Evolutionary conservation across 192 early-diverging fungal species (phyloP), one percentile per base, ranked within the genome.

Genomic region (Coemansia sp.): DNA sequence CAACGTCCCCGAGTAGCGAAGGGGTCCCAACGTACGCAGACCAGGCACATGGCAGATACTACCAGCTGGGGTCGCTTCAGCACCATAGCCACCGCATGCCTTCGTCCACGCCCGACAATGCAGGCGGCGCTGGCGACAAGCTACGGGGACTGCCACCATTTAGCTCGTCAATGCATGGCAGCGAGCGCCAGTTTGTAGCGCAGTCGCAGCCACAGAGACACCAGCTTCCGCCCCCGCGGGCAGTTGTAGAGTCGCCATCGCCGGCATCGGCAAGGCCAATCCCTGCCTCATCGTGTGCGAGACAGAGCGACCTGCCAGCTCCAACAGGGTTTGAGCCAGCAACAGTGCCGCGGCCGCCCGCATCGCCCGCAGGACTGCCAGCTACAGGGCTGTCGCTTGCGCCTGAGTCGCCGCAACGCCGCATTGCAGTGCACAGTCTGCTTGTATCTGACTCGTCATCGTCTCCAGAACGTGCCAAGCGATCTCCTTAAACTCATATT

Each of bases 301-400:
- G 36, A 36, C 39, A 30, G 11, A 17, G 32, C 15, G 26, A 46
- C 17, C 79, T 51, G 69, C 93, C 93, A 79, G 94, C 93, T 63
- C 89, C 86, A 57, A 54, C 70, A 69, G 18, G 36, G 4, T 47
- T 23, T 23, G 45, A 36, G 4, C 16, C 56, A 20, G 23, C 23
- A 26, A 4, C 23, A 26, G 6, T 37, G 14, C 38, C 56, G 26
- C 56, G 45, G 18, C 44, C 45, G n/a, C 23, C 45, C 3, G 18
- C 17, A 11, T 20, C 43, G 18, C 43, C 11, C 5, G 23, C 15
- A 11, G 11, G 17, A 21, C 43, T 17, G 10, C 43, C 16, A 6
- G 43, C 43, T 11, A 20, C 45, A 12, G 23, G 23, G 23, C 23
- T 3, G 1, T 9, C 34, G 1, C 49, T 38, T 16, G 34, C 23